Base-by-base conservation (phyloP, 805 yeast genomes). In the Yarrowia divulgata region DNA sequence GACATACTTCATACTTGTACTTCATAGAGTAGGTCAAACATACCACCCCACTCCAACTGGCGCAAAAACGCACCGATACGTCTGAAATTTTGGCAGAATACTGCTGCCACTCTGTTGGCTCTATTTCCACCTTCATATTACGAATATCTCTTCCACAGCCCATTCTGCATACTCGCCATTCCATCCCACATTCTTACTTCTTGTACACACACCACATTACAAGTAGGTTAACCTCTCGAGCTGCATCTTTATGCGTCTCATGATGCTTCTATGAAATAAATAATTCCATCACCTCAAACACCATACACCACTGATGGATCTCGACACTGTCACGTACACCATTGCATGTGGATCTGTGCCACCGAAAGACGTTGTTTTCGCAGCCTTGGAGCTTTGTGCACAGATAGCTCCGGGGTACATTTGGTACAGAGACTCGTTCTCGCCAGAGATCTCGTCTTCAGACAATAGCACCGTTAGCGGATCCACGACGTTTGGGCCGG, bases 401-500 rank as follows among this genome's bases (percentile, higher is more conserved):
- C 43, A 54, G 23, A 39, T 60, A 12, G 66, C 66, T 13, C 66
- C 50, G 3, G 42, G 14, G 29, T 75, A 75, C 68, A 70, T 73
- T 7, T 75, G 77, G 77, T 71, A 74, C 48, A 70, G 73, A 13
- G 74, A 74, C 48, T 62, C 66, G 13, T 74, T 74, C 69, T 66
- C 70, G 46, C 52, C 19, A 13, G 50, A 40, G 3, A n/a, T 60
- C 8, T n/a, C 64, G 19, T 32, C 49, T 13, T 3, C 49, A 2
- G 13, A 23, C 42, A 23, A 23, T 23, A 23, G 29, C 29, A 23
- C 19, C 1, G 66, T 60, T 13, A 13, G 35, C 12, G 66, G 66
- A 14, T 32, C 50, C 9, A 34, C 34, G 19, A 18, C 73, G 23
- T 74, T 72, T 57, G 78, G 77, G n/a, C 77, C 73, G 40, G 72